Base-by-base conservation (phyloP, 208 protist genomes). In the Trypanosoma rangeli region DNA sequence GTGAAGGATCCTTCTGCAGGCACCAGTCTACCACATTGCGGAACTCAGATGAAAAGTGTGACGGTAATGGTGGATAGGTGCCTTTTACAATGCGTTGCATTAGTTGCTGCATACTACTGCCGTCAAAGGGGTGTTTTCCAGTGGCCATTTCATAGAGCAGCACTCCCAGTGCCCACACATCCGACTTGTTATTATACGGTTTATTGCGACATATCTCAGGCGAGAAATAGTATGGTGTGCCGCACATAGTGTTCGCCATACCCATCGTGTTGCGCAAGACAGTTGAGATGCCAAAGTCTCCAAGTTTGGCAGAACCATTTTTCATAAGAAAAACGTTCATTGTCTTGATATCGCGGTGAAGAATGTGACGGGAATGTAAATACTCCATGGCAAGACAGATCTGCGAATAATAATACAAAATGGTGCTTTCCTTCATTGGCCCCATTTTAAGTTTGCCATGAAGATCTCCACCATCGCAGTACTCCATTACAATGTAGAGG, bases 131-230 rank as follows among this genome's bases (percentile, higher is more conserved):
- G 64, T 98, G 96, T 13, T 82, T 76, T 0, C 88, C 86, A 20
- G 89, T 93, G 22, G 87, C 89, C 58, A 90, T 83, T 76, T 97
- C 90, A 75, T 97, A 97, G 20, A 97, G 68, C 29, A 97, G 69
- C 20, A 94, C 87, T 33, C 93, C 93, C 48, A 97, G 79, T 1
- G 95, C 89, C 96, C 97, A 99, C 24, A 98, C 94, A 82, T 99
- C 97, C 56, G 83, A 93, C 74, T 98, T 98, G 73, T 98, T 95
- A 77, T 99, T 98, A 83, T 98, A 99, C 39, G 94, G 94, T 64
- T 94, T 92, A 71, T 97, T 91, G 16, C 93, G 79, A 75, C 94
- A 98, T 53, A 99, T 80, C 73, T 99, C 96, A 0, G 97, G 97
- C 0, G 93, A 97, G 65, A 99, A 97, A 80, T 98, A 99, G 73